Evolutionary conservation across 2,329 filamentous ascomycete genomes (phyloP).

Genomic region (Sporothrix brunneoviolacea): DNA sequence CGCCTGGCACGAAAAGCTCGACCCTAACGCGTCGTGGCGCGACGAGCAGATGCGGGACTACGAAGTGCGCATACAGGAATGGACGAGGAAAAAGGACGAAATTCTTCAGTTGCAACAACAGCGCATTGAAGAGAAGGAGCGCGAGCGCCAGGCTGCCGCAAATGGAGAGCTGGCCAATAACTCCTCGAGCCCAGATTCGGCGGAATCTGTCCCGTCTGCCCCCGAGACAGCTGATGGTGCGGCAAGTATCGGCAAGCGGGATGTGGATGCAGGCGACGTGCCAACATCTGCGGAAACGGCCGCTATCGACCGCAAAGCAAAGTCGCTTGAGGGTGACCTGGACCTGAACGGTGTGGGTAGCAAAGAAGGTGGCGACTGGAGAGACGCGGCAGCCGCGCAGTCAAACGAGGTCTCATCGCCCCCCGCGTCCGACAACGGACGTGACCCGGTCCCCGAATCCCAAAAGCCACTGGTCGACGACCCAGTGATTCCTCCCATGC

Average conservation of each 20-base stretch:
- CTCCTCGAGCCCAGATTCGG: not conserved
- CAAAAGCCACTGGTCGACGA: conserved; percentile 13
- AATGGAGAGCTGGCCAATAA: not conserved
- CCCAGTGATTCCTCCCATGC: conserved; percentile 26
- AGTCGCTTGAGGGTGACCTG: conserved; percentile 22
- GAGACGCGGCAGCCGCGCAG: not conserved
- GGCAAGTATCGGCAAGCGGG: conserved; percentile 1
- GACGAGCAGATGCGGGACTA: conserved; percentile 38
- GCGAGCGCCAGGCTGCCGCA: not conserved
- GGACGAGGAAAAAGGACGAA: conserved; percentile 30
- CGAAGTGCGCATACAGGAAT: conserved; percentile 30
- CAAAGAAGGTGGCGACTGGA: not conserved
- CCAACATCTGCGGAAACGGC: conserved; percentile 10
- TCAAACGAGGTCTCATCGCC: too few relatives aligned
- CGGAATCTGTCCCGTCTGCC: not conserved
- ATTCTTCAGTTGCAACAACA: conserved; percentile 20
- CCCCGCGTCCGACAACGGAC: too few relatives aligned
- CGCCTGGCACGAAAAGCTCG: conserved; percentile 42
- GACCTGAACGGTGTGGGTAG: conserved; percentile 18
- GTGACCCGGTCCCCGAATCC: too few relatives aligned
- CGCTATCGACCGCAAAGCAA: conserved; percentile 19
- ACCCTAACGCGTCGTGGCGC: conserved; percentile 38
- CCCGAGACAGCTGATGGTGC: not conserved
- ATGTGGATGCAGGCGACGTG: not conserved
- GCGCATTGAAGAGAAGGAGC: conserved; percentile 5